A percentile compares a stretch with the other conserved stretches of the same genome.
phyloP scores from a whole-genome alignment of 441 rosid species.

The Jatropha podagrica region DNA sequence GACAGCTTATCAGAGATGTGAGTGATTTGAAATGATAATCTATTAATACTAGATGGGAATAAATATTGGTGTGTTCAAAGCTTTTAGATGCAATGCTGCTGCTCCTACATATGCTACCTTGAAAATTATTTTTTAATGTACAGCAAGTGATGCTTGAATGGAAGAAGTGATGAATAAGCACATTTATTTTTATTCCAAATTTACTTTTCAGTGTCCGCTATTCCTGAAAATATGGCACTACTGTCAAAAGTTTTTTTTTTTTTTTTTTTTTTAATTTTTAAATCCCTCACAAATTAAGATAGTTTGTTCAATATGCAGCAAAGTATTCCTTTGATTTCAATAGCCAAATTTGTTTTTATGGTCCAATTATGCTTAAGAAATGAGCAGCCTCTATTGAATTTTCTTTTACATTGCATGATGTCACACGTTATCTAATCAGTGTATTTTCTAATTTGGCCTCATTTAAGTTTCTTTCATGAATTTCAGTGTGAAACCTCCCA shows the following conservation, averaged over 20 bases:
- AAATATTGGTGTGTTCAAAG: not conserved
- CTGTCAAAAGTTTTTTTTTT: not conserved
- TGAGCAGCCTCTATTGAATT: not conserved
- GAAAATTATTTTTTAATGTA: not conserved
- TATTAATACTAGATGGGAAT: not conserved
- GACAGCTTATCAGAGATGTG: constrained; percentile 53
- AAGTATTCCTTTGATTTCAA: not conserved
- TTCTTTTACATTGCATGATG: constrained; percentile 2
- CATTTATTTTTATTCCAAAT: not conserved
- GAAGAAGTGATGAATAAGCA: not conserved
- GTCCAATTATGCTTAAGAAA: not conserved
- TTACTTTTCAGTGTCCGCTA: not conserved
- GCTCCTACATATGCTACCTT: not conserved
- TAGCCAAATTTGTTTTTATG: constrained; percentile 5
- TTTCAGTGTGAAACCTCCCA: constrained; percentile 66
- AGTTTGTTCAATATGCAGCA: not conserved
- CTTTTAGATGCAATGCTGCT: not conserved
- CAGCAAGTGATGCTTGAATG: not conserved
- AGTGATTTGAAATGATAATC: constrained; percentile 24
- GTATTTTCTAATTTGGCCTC: constrained; percentile 1
- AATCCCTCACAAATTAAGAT: not conserved
- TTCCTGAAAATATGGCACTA: not conserved
- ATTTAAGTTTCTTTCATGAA: constrained; percentile 28
- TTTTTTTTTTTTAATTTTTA: too few relatives aligned
- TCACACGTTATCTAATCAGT: not conserved